phyloP scores from a whole-genome alignment of 2,329 filamentous ascomycete genomes.

The Hymenoscyphus fructigenus region DNA sequence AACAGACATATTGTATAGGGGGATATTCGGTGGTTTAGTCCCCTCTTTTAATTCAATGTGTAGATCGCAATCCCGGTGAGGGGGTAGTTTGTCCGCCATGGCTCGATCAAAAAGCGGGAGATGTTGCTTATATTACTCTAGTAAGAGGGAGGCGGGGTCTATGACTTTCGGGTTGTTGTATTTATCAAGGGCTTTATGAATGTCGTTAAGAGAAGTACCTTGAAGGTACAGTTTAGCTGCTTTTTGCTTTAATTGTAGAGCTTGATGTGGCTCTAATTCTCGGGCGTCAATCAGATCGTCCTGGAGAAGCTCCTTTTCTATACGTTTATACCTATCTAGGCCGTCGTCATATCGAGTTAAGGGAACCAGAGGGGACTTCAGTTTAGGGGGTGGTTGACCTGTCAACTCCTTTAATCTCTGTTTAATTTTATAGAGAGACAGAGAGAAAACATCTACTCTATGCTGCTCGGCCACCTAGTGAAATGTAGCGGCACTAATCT shows the following conservation, averaged over 20 bases:
- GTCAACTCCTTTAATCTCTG: not conserved
- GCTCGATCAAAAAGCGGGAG: not conserved
- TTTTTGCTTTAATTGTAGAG: too few species aligned
- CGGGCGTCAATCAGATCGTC: not conserved
- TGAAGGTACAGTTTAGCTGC: not conserved
- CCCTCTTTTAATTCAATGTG: not conserved
- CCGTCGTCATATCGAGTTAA: not conserved
- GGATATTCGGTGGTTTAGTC: too few species aligned
- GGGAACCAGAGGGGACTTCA: too few species aligned
- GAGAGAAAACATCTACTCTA: not conserved
- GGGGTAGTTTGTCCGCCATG: not conserved
- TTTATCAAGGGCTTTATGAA: not conserved
- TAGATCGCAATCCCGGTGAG: not conserved
- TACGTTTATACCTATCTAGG: not conserved
- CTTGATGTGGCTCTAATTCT: too few species aligned
- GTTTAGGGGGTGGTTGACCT: not conserved
- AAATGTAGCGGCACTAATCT: too few species aligned
- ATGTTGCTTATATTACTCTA: too few species aligned
- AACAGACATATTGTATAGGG: too few species aligned
- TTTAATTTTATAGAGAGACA: not conserved
- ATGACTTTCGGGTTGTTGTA: not conserved
- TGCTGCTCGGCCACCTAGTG: too few species aligned
- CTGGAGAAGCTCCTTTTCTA: not conserved
- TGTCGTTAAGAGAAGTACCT: not conserved
- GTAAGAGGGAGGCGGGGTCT: not conserved